These are phyloP conservation scores for Oryza longistaminata DNA, from an alignment of 176 grass and related monocot species.

Conservation along the genomic window DNA sequence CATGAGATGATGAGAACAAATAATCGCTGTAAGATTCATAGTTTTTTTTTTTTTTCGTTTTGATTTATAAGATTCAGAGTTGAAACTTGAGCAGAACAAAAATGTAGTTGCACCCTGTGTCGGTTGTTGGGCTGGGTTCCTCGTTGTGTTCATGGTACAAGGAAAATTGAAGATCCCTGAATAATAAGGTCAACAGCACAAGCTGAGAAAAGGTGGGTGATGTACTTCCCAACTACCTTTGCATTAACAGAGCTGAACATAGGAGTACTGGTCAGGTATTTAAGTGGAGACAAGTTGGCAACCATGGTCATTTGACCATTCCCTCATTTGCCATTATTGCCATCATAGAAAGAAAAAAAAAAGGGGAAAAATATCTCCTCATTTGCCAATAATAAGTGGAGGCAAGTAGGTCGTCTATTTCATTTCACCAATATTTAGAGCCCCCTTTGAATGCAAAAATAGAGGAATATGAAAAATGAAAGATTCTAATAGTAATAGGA, in stretches of 20 bases:
- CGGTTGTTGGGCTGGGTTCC: background rate
- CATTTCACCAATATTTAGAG: too few relatives aligned
- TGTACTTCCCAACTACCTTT: constrained; percentile 23
- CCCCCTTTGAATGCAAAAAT: too few relatives aligned
- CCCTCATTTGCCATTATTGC: background rate
- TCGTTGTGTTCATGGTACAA: background rate
- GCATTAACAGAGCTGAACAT: background rate
- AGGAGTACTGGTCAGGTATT: background rate
- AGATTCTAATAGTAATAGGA: too few relatives aligned
- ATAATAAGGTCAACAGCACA: background rate
- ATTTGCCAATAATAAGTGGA: too few relatives aligned
- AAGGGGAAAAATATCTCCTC: background rate
- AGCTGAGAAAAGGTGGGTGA: background rate
- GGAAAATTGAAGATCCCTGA: background rate
- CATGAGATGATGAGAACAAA: background rate
- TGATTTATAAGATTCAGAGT: background rate
- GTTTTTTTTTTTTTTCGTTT: too few relatives aligned
- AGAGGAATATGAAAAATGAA: too few relatives aligned
- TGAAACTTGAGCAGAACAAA: background rate
- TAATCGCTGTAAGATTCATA: background rate
- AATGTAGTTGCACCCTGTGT: background rate
- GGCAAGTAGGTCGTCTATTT: too few relatives aligned
- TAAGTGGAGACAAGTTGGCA: background rate
- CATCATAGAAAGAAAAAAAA: background rate
- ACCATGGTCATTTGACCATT: background rate